Evolutionary conservation across 176 grass and related monocot genomes (phyloP).

Genomic region (Elymus sibiricus): DNA sequence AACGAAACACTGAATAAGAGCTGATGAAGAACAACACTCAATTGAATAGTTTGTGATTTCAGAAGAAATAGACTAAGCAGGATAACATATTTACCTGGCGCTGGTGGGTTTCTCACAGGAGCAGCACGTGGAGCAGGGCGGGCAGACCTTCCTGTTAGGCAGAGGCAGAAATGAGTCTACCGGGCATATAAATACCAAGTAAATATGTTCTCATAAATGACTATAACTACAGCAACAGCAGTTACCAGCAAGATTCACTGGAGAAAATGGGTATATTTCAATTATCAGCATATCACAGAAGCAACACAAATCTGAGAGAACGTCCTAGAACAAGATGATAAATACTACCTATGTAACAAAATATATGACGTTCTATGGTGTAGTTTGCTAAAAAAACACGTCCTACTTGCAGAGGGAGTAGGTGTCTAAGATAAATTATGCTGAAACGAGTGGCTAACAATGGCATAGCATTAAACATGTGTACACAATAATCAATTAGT

Average conservation of each 20-base stretch:
- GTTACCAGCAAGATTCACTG: neutral
- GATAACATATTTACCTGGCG: conserved; percentile 45
- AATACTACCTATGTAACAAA: too few species aligned
- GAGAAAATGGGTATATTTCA: neutral
- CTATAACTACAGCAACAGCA: neutral
- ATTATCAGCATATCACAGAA: neutral
- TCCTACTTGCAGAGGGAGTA: too few species aligned
- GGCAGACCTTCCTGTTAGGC: conserved; percentile 58
- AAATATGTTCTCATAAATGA: too few species aligned
- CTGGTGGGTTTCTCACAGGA: conserved; percentile 63
- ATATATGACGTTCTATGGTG: too few species aligned
- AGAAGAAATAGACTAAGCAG: neutral
- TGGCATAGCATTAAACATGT: neutral
- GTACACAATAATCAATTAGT: neutral
- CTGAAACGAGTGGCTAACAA: neutral
- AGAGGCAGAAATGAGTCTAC: neutral
- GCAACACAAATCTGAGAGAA: neutral
- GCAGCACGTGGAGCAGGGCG: conserved; percentile 71
- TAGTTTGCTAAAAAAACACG: too few species aligned
- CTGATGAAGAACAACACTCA: neutral
- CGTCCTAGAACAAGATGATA: neutral
- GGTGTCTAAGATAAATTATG: neutral
- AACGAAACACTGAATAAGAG: neutral
- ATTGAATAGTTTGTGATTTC: neutral
- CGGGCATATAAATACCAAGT: neutral